Base-by-base conservation (phyloP, 208 protist species). In the Crithidia mellificae region DNA sequence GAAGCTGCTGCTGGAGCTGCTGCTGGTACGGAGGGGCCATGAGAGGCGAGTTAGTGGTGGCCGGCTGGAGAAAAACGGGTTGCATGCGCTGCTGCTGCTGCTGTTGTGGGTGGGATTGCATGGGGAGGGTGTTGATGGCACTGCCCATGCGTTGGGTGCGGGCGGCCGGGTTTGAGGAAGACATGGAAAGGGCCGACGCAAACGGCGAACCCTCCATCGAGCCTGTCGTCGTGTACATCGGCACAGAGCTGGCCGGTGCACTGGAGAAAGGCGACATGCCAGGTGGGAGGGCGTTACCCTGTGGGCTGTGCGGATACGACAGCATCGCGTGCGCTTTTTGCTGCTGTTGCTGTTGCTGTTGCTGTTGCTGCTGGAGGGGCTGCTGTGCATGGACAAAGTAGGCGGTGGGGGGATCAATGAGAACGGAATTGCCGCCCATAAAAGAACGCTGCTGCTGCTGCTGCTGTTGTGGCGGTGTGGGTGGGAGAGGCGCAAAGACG, bases 391-490 rank as follows among this genome's bases (percentile, higher is more conserved):
- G 22, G 30, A 72, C 53, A 41, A 39, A 27, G 39, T 41, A 58
- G 27, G 50, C 36, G 2, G 56, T 27, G 7, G 38, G 22, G 17
- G 47, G 49, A 46, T 57, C 56, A 20, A 63, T 44, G 47, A 59
- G 50, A 11, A 66, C 39, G n/a, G 51, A 63, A 22, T 50, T 64
- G 41, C 17, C 15, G 67, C 43, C 32, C 32, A 55, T n/a, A 14
- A 50, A 56, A 2, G 20, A 30, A 2, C 56, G 30, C 29, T 72
- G 68, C 43, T 59, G 57, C 15, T 38, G 50, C 43, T 65, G 59
- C 52, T 43, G 67, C 41, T 52, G 58, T 50, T 54, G 24, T 34
- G 19, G 57, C 11, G 50, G 50, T 7, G 29, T 19, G 25, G 27
- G 15, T 12, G 39, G 46, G 11, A 64, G 1, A 2, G 44, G 20